A percentile compares a stretch with the other conserved stretches of the same genome.
Conservation (phyloP, 78 protist species). For the Dictyostelium brefeldianum region DNA sequence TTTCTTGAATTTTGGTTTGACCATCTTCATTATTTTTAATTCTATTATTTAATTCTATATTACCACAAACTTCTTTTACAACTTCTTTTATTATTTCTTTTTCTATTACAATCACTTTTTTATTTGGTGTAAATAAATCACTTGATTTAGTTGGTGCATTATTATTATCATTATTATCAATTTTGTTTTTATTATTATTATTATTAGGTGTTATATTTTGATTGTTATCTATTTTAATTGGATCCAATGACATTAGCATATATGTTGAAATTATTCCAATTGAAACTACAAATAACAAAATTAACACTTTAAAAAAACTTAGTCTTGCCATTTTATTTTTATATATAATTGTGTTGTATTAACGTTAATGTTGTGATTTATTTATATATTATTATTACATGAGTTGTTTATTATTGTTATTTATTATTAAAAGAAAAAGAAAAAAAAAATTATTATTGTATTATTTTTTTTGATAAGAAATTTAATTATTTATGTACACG, state of each 20-base stretch:
- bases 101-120: neutral
- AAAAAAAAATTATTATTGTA: no score
- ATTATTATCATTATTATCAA: neutral
- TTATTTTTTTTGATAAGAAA: no score
- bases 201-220: neutral
- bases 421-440: no score
- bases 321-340: neutral
- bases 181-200: neutral
- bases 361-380: no score
- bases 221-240: no score
- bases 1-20: neutral
- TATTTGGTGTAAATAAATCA: neutral
- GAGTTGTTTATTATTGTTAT: no score
- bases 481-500: no score
- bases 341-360: no score
- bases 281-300: neutral
- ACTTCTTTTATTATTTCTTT: slow-evolving; percentile 6
- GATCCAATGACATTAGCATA: neutral
- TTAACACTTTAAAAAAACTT: neutral
- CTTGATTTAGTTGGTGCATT: neutral
- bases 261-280: neutral
- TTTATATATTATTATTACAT: no score
- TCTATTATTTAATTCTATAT: neutral
- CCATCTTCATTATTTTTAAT: neutral
- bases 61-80: neutral